Base-by-base conservation (phyloP, 2,329 filamentous ascomycete genomes). In the Pezicula rhizophila region DNA sequence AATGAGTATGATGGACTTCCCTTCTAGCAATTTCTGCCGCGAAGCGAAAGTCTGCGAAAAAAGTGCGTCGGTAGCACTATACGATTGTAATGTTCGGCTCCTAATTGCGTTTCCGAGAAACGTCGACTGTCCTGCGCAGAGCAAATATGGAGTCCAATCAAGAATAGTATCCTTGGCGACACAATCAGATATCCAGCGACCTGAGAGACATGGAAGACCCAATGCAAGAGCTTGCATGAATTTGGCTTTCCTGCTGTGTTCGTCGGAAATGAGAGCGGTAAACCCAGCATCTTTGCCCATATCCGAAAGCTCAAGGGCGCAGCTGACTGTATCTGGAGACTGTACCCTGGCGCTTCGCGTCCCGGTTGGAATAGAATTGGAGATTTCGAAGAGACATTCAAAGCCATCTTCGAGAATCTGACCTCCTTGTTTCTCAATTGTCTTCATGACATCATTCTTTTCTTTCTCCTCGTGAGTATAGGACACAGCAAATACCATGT, bases 141-240 rank as follows among this genome's bases (percentile, higher is more conserved):
- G 79, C 1, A 96, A 77, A 61, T 96, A 97, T 1, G 83, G 79
- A 7, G 77, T 71, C 87, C 91, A 96, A 45, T 87, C 79, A 0
- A 95, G 68, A 0, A 92, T 67, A 7, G 69, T 63, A 5, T 74
- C 72, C 28, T 79, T 79, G 1, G 74, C 66, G 3, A 92, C 66
- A 53, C 88, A 96, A 44, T 86, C 78, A 23, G 79, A 75, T 42
- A 95, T 72, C 92, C 93, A 99, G 47, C 84, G 83, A 5, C 82
- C 78, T 5, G 89, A 85, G 2, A 99, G 74, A 60, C 91, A 96
- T 0, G 93, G 93, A 0, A 99, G 69, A 1, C 89, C 89, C 1
- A 99, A 78, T 0, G 93, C 91, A 2, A 99, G 78, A 0, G 93
- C 93, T 68, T 97, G 91, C 76, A 97, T 87, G 66, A 93, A 96